Base-by-base conservation (phyloP, 192 early-diverging fungal genomes). In the Backusella sp. region DNA sequence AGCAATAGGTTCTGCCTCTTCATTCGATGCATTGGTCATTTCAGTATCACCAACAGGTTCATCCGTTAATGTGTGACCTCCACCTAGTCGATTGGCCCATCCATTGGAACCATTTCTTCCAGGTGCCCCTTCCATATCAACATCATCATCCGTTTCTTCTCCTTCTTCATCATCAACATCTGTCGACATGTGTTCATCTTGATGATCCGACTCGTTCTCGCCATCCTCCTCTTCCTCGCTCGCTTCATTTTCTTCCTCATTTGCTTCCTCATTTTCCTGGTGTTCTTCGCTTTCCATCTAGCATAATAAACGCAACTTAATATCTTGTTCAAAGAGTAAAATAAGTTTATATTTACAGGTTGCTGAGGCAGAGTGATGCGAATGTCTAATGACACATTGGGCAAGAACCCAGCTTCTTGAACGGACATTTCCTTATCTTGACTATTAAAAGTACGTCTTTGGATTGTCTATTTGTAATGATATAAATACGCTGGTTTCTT, bases 361-460 rank as follows among this genome's bases (percentile, higher is more conserved):
- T 12, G 44, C 28, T 6, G 37, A 5, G 46, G 28, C 30, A n/a
- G 28, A 15, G 52, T 28, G 4, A 36, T 5, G 19, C 21, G 35
- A 15, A 72, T 39, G 32, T 77, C 53, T 15, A 77, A 23, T 12
- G 76, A 72, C 19, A 72, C 56, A 42, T 77, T 77, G 6, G 76
- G 69, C 7, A 71, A 34, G 36, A 70, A 72, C 15, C 76, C 76
- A 3, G 76, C 76, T 42, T 77, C 76, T 37, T 32, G 34, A 4
- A 77, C 44, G 1, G 52, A 19, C 35, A 72, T 77, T 14, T 34
- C 17, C 6, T 68, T 34, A 35, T 76, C 19, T n/a, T 70, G n/a
- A 46, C 9, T n/a, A 17, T n/a, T 56, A 39, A 76, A 76, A 5
- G 8, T 76, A n/a, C 67, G 67, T 53, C 75, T 68, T 30, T 68